Percentiles rank a stretch among this genome's conserved stretches.
phyloP scores from a whole-genome alignment of 179 eudicot species.

The Heliamphora ciliata region DNA sequence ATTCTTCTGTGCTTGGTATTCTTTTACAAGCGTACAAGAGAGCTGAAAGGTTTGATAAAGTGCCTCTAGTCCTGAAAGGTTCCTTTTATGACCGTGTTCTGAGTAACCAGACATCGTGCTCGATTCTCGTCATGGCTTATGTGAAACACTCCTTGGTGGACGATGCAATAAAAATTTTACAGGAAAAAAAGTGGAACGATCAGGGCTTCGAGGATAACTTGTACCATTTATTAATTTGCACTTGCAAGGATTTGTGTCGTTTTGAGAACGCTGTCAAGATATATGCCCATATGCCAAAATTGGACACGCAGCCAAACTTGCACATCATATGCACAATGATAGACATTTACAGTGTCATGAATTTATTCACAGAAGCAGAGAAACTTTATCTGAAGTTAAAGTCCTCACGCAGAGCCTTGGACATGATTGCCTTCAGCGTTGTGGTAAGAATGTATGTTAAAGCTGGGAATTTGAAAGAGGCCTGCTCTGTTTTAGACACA shows the following conservation, averaged over 20 bases:
- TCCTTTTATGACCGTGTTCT: conserved; percentile 56
- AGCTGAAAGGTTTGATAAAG: conserved; percentile 48
- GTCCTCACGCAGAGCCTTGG: conserved; percentile 51
- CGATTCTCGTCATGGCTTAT: conserved; percentile 75
- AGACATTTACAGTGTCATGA: conserved; percentile 65
- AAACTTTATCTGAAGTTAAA: conserved; percentile 43
- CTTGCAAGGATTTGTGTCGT: conserved; percentile 73
- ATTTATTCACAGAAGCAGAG: conserved; percentile 60
- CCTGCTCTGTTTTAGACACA: conserved; percentile 54
- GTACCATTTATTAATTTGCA: conserved; percentile 78
- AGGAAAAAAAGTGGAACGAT: conserved; percentile 69
- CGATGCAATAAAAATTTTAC: conserved; percentile 51
- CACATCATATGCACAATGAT: conserved; percentile 84
- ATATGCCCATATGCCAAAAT: conserved; percentile 56
- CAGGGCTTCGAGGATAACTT: conserved; percentile 67
- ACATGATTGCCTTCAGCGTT: conserved; percentile 68
- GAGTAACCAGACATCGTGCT: conserved; percentile 66
- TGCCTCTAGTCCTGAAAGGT: conserved; percentile 54
- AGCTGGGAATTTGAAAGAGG: conserved; percentile 55
- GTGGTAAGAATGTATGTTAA: conserved; percentile 76
- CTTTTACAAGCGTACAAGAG: conserved; percentile 72
- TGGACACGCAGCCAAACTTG: conserved; percentile 54
- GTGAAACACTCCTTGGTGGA: conserved; percentile 66
- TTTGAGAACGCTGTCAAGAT: conserved; percentile 60
- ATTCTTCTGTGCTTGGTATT: conserved; percentile 64